These are phyloP conservation scores for Arthrocladium fulminans DNA, from an alignment of 2,329 filamentous ascomycete genomes.

Conservation along the genomic window DNA sequence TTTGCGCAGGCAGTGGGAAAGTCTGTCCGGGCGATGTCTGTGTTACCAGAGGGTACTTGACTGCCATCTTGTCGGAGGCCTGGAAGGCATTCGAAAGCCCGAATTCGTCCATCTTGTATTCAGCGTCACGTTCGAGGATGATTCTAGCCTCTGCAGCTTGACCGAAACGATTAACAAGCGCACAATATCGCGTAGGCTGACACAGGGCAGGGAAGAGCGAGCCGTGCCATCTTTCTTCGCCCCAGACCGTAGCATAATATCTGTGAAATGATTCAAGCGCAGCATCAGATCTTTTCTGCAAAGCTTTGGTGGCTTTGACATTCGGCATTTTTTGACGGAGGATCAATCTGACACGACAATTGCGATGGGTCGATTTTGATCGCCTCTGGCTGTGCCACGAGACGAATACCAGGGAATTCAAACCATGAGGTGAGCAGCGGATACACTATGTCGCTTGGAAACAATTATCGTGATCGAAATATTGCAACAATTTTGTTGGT, in stretches of 20 bases:
- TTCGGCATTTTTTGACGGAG: background rate
- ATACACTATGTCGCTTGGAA: background rate
- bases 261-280: slow-evolving; percentile 10
- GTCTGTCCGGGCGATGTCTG: background rate
- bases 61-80: background rate
- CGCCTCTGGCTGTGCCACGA: too few species aligned
- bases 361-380: too few species aligned
- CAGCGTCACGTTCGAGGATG: background rate
- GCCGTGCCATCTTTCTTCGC: slow-evolving; percentile 11
- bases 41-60: background rate
- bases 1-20: slow-evolving; percentile 1
- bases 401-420: too few species aligned
- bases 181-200: slow-evolving; percentile 11
- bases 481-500: background rate
- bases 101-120: background rate
- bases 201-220: slow-evolving; percentile 10
- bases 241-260: slow-evolving; percentile 9
- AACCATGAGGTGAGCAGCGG: too few species aligned
- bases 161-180: slow-evolving; percentile 10
- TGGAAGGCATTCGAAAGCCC: background rate
- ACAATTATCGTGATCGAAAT: background rate
- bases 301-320: slow-evolving; percentile 9
- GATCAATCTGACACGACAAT: background rate
- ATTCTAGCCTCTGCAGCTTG: background rate
- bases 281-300: slow-evolving; percentile 8